phyloP scores from a whole-genome alignment of 2,329 filamentous ascomycete genomes.

The Endothia cerciana region DNA sequence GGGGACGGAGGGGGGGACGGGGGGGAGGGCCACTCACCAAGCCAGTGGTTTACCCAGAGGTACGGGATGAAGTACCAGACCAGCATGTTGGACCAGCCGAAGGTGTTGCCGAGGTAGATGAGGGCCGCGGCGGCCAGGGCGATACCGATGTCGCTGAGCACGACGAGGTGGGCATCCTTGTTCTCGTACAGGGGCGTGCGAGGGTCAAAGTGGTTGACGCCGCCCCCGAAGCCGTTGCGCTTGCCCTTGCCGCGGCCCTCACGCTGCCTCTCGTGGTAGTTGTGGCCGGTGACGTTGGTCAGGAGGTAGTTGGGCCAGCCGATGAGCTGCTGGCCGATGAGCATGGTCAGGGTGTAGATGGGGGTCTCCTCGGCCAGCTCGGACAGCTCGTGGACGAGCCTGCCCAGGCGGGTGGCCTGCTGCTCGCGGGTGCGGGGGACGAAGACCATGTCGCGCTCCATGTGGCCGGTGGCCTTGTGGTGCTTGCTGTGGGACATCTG shows the following conservation, averaged over 20 bases:
- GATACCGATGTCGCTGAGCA: conserved; percentile 84
- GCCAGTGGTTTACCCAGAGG: conserved; percentile 98
- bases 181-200: conserved; percentile 87
- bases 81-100: conserved; percentile 82
- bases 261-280: conserved; percentile 86
- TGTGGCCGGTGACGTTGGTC: conserved; percentile 93
- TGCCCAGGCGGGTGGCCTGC: conserved; percentile 76
- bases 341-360: conserved; percentile 73
- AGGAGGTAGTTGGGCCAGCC: conserved; percentile 94
- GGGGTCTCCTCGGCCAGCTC: conserved; percentile 96
- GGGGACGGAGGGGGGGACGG: conserved; percentile 7
- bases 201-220: conserved; percentile 96
- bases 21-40: conserved; percentile 67
- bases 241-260: conserved; percentile 96
- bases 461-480: conserved; percentile 97
- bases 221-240: conserved; percentile 75
- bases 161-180: conserved; percentile 85
- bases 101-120: conserved; percentile 72
- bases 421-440: conserved; percentile 88
- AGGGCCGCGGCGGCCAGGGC: conserved; percentile 65
- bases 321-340: conserved; percentile 83
- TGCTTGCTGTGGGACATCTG: conserved; percentile 99
- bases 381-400: conserved; percentile 76
- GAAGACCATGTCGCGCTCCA: conserved; percentile 99
- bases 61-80: conserved; percentile 97